Conservation (phyloP, 257 asterid genomes). For the Fraxinus americana region DNA sequence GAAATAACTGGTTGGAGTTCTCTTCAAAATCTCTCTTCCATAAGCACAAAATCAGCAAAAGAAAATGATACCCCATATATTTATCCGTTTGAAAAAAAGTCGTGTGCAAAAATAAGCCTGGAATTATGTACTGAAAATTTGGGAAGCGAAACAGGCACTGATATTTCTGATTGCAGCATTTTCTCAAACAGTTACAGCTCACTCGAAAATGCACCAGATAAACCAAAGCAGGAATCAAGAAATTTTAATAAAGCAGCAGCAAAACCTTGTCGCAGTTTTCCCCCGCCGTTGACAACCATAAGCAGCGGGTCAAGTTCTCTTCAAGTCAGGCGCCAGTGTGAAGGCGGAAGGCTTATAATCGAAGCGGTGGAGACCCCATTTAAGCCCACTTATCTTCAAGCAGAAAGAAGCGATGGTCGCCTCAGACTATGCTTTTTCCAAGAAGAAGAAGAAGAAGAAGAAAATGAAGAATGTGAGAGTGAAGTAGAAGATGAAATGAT, state of each 20-base stretch:
- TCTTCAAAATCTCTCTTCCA: conserved; percentile 32
- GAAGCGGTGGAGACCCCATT: conserved; percentile 65
- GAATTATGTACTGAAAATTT: conserved; percentile 77
- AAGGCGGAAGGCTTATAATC: conserved; percentile 70
- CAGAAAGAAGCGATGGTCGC: conserved; percentile 77
- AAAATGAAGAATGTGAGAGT: conserved; percentile 10
- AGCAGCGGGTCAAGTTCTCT: conserved; percentile 58
- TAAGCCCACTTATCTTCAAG: conserved; percentile 50
- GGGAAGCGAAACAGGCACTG: conserved; percentile 82
- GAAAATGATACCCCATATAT: conserved; percentile 22
- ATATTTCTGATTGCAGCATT: conserved; percentile 49
- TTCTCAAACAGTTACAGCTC: conserved; percentile 26
- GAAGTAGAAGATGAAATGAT: conserved; percentile 16
- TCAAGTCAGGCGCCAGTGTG: conserved; percentile 59
- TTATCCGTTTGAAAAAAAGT: conserved; percentile 33
- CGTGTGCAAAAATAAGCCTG: conserved; percentile 52
- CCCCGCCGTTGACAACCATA: conserved; percentile 92
- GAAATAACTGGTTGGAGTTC: conserved; percentile 47
- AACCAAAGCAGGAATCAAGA: neutral
- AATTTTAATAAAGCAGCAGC: conserved; percentile 1
- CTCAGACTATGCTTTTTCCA: conserved; percentile 53
- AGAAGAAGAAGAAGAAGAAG: conserved; percentile 25
- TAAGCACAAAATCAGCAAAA: conserved; percentile 1
- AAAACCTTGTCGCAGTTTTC: conserved; percentile 43
- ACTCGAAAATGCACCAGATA: neutral